Conservation (phyloP, 805 yeast species). For the Myxozyma lipomycoides region DNA sequence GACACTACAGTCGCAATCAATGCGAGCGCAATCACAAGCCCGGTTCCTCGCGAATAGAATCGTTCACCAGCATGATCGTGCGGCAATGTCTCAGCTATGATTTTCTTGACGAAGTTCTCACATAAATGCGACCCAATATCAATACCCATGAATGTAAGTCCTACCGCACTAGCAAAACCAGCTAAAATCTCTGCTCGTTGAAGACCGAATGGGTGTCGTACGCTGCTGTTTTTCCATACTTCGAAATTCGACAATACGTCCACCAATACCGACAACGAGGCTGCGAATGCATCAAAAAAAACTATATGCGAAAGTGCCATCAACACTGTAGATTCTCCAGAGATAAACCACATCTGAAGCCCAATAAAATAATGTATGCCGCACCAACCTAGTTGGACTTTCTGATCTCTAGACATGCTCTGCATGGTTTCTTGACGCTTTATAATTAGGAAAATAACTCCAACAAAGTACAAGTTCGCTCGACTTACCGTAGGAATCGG, state of each 20-base stretch:
- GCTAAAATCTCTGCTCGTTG: conserved; percentile 86
- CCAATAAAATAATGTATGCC: conserved; percentile 54
- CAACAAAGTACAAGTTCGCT: background rate
- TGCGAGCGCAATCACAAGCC: conserved; percentile 26
- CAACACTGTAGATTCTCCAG: conserved; percentile 55
- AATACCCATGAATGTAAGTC: conserved; percentile 84
- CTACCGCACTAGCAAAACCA: conserved; percentile 81
- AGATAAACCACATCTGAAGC: conserved; percentile 53
- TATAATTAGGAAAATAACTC: background rate
- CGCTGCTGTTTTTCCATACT: conserved; percentile 79
- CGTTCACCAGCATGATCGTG: conserved; percentile 25
- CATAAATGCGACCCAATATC: conserved; percentile 83
- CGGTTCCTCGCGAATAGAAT: conserved; percentile 17
- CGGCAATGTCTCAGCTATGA: conserved; percentile 15
- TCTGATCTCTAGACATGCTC: conserved; percentile 58
- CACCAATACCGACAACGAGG: conserved; percentile 62
- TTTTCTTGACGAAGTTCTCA: conserved; percentile 52
- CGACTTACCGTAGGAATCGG: conserved; percentile 62
- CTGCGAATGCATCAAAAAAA: conserved; percentile 81
- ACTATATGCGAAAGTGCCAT: conserved; percentile 81
- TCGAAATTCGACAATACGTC: conserved; percentile 86
- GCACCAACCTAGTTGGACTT: conserved; percentile 57
- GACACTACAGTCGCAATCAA: conserved; percentile 37
- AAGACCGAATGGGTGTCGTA: conserved; percentile 86
- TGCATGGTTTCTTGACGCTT: conserved; percentile 53